Evolutionary conservation across 805 yeast genomes (phyloP).

Genomic region (Sugiyamaella mastotermitis): DNA sequence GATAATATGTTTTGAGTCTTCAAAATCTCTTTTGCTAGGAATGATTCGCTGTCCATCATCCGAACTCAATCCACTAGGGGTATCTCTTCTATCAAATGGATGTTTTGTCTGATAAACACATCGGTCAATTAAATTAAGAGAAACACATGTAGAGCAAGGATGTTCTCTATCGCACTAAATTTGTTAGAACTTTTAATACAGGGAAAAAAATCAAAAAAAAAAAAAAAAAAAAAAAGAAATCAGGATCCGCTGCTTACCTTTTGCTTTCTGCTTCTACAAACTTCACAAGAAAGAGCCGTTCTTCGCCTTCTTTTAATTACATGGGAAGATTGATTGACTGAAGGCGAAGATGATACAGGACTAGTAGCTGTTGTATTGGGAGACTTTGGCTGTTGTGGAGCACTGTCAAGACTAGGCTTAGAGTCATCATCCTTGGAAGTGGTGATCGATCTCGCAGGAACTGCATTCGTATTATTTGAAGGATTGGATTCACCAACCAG

Average conservation of each 20-base stretch:
- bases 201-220: not conserved
- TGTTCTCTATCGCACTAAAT: constrained; percentile 18
- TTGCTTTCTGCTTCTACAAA: constrained; percentile 19
- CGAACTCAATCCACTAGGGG: constrained; percentile 1
- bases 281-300: constrained; percentile 18
- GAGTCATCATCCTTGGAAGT: no score
- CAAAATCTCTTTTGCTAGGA: not conserved
- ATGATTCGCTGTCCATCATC: not conserved
- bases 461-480: no score
- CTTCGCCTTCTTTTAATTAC: constrained; percentile 15
- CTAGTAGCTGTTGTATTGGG: no score
- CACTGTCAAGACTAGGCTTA: no score
- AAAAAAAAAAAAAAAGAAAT: not conserved
- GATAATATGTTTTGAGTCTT: not conserved
- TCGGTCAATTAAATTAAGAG: constrained; percentile 9
- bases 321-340: no score
- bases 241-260: constrained; percentile 12
- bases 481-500: no score
- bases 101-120: constrained; percentile 11
- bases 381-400: no score
- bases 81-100: not conserved
- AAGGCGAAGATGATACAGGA: no score
- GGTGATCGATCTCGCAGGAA: no score
- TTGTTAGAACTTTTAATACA: not conserved
- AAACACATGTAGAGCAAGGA: constrained; percentile 19